These are phyloP conservation scores for Sporopachydermia lactativora DNA, from an alignment of 805 yeast species.

Conservation along the genomic window DNA sequence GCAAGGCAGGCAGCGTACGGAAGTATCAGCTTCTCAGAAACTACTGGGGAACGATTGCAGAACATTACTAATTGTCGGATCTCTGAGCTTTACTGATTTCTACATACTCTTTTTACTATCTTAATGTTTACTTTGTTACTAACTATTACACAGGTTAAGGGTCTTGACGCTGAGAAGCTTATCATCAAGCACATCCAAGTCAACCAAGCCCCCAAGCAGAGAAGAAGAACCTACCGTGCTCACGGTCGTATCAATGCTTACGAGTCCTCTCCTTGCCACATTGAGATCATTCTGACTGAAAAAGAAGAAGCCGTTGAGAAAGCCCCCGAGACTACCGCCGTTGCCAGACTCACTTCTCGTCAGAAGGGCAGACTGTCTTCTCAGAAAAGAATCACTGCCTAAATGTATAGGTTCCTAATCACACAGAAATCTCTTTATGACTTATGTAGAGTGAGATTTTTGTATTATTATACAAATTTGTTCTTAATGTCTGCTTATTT, in stretches of 20 bases:
- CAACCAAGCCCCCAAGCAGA: conserved; percentile 99
- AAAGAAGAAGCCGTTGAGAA: conserved; percentile 87
- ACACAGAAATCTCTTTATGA: too few species aligned
- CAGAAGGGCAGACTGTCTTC: conserved; percentile 85
- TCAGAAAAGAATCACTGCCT: conserved; percentile 79
- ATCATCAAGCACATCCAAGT: conserved; percentile 98
- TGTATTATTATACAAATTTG: too few species aligned
- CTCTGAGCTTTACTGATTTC: too few species aligned
- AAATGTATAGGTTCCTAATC: too few species aligned
- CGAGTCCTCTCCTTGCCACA: conserved; percentile 98
- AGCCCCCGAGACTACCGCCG: conserved; percentile 53
- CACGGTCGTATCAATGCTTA: conserved; percentile 99
- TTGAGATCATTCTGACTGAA: conserved; percentile 94
- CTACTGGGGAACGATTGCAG: too few species aligned
- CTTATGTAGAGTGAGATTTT: too few species aligned
- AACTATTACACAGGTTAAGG: conserved; percentile 50
- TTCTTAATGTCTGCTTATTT: too few species aligned
- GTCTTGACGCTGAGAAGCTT: conserved; percentile 90
- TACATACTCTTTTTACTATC: not conserved
- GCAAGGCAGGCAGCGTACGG: too few species aligned
- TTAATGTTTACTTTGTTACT: not conserved
- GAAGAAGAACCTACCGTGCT: conserved; percentile 99
- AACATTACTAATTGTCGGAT: too few species aligned
- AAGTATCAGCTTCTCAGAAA: too few species aligned
- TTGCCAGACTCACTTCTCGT: conserved; percentile 72